These are phyloP conservation scores for Kodamaea alishanica DNA, from an alignment of 1,139 yeast species.

Conservation along the genomic window DNA sequence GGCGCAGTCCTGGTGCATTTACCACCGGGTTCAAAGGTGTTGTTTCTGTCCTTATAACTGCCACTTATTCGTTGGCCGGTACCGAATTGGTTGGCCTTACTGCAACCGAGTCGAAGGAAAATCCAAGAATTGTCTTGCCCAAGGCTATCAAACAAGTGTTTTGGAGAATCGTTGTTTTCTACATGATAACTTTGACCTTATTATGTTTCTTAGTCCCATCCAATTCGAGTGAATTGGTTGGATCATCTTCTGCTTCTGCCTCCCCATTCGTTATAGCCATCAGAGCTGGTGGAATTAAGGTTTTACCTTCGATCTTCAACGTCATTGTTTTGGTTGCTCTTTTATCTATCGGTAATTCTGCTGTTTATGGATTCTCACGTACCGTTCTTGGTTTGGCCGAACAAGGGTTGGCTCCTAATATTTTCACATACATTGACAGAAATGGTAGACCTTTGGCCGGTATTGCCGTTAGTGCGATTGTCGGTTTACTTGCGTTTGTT, in stretches of 20 bases:
- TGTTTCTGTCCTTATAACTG: constrained; percentile 38
- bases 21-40: constrained; percentile 59
- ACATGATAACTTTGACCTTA: constrained; percentile 39
- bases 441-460: constrained; percentile 44
- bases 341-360: constrained; percentile 43
- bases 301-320: constrained; percentile 43
- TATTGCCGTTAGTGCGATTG: constrained; percentile 27
- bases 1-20: constrained; percentile 64
- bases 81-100: constrained; percentile 44
- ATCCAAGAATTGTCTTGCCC: constrained; percentile 39
- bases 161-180: constrained; percentile 41
- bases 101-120: constrained; percentile 33
- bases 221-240: constrained; percentile 13
- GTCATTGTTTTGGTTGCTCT: constrained; percentile 41
- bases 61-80: constrained; percentile 44
- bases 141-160: constrained; percentile 43
- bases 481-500: constrained; percentile 40
- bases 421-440: constrained; percentile 36
- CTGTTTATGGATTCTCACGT: constrained; percentile 44
- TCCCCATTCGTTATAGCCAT: constrained; percentile 63
- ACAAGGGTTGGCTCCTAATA: constrained; percentile 39
- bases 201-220: constrained; percentile 41
- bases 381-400: constrained; percentile 40
- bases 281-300: constrained; percentile 47
- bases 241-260: constrained; percentile 27